Evolutionary conservation across 108 stramenopile genomes (phyloP), one percentile per base, ranked within the genome.

Genomic region (Skeletonema tropicum): DNA sequence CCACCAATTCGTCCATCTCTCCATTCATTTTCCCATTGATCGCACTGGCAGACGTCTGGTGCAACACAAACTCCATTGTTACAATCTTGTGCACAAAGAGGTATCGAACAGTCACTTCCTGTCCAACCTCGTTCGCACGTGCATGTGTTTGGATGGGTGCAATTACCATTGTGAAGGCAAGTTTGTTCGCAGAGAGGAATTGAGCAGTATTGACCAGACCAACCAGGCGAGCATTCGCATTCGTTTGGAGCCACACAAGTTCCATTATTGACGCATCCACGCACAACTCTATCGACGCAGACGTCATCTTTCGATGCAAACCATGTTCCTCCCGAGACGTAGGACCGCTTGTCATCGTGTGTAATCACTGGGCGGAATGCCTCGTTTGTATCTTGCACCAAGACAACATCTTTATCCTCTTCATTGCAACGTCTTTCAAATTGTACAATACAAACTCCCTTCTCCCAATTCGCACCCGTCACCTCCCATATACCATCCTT

Each of bases 231-330:
- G 76, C 94, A 96, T 21, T 66, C 83, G 62, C 92, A 96, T 7
- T 77, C 76, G 66, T 90, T 92, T 2, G 94, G 95, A 12, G 73
- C 91, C 12, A 92, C 74, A 68, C 94, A 96, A 29, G 86, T 84
- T 8, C 92, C 89, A 77, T 81, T 85, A 73, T 94, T 93, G 75
- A 70, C 88, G 78, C 95, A 96, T 11, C 95, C 95, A 30, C 90
- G 78, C 11, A 89, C 13, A 26, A 96, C 94, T 25, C 83, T 73
- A 68, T 96, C 93, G 6, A 93, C 83, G 70, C 95, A 96, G 19
- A 85, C 79, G 19, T 89, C 91, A n/a, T 85, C 87, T 25, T 57
- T 48, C 33, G 66, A 68, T n/a, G 45, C 33, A 68, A 77, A 72
- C 91, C 85, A 92, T 60, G 83, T 52, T 21, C 26, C 29, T 21